Base-by-base conservation (phyloP, 768 basidiomycete species). In the Tulasnella sp. region DNA sequence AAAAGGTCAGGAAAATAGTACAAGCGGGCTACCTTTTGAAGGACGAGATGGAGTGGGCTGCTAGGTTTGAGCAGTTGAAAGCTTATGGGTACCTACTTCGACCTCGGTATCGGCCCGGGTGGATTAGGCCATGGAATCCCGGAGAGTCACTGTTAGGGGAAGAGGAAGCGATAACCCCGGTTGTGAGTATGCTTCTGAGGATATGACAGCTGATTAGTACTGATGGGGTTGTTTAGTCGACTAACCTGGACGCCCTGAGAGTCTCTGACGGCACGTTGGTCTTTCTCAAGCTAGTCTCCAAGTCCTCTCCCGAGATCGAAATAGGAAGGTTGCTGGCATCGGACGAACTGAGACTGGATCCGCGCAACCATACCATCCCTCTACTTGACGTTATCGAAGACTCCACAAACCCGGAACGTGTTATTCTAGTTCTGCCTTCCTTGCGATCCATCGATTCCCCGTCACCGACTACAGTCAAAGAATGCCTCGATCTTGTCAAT, bases 381-480 rank as follows among this genome's bases (percentile, higher is more conserved):
- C 77, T 78, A 5, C 46, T 78, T 15, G 77, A 78, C 23, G 70
- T 78, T 6, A n/a, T 78, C 18, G 35, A 78, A 11, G 70, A 77
- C 40, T 23, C n/a, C 3, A 42, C 20, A 10, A 29, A 78, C 32
- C n/a, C 26, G 26, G 77, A 73, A 9, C 10, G 40, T 57, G 77
- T 40, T 35, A 73, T 78, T 16, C 37, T 73, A 3, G 77, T 78
- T 15, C 15, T 73, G 15, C 77, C 77, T 11, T 39, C 73, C 15
- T 35, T 78, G 13, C 77, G 77, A 29, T 2, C 20, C 6, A 9
- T 78, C 6, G 55, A 71, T 9, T n/a, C n/a, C 42, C 77, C 77
- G 32, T 15, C 20, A 1, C 72, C 57, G 7, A 70, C n/a, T 29
- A 42, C 67, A 11, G 26, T 77, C 10, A n/a, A 37, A 77, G 75